phyloP scores from a whole-genome alignment of 768 basidiomycete species.

The Phaeotremella fagi region DNA sequence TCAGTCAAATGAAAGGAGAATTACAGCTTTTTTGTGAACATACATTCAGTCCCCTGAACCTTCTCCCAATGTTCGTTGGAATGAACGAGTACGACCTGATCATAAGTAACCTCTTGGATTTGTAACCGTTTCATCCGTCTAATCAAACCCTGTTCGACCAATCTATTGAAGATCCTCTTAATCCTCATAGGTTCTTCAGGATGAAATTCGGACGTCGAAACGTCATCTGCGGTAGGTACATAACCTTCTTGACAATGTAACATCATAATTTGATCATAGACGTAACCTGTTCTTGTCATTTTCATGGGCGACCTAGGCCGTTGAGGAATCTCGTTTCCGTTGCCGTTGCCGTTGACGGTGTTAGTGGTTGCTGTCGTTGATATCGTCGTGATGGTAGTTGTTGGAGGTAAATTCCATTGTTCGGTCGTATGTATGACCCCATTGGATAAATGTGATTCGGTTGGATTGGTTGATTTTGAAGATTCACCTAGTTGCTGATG shows the following conservation, averaged over 20 bases:
- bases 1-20: conserved; percentile 3
- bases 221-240: conserved; percentile 26
- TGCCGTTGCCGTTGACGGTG: no score
- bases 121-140: conserved; percentile 71
- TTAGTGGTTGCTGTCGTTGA: background rate
- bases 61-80: conserved; percentile 87
- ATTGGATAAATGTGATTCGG: background rate
- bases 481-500: no score
- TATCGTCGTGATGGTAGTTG: background rate
- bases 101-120: conserved; percentile 65
- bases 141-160: conserved; percentile 60
- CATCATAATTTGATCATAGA: conserved; percentile 84
- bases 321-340: no score
- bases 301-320: background rate
- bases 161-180: conserved; percentile 62
- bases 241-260: conserved; percentile 59
- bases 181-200: conserved; percentile 78
- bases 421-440: no score
- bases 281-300: conserved; percentile 62
- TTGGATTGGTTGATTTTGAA: background rate
- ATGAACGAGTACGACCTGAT: conserved; percentile 85
- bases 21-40: conserved; percentile 47
- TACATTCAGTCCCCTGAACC: conserved; percentile 75
- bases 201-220: conserved; percentile 55
- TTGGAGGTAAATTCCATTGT: background rate